phyloP scores from a whole-genome alignment of 768 basidiomycete species.

The Podaxis sp. region DNA sequence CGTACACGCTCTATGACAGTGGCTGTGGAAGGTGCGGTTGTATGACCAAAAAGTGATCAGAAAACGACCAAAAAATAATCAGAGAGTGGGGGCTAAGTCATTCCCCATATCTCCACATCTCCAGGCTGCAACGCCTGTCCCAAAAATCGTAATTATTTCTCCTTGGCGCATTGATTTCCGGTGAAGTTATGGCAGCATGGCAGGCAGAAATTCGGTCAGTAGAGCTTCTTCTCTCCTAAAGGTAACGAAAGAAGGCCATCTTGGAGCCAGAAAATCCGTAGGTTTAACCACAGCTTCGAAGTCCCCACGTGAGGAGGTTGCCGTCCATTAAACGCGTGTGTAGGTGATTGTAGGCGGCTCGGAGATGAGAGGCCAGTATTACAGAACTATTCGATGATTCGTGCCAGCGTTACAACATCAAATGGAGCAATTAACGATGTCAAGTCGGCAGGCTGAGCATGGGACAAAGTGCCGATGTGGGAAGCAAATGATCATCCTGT shows the following conservation, averaged over 20 bases:
- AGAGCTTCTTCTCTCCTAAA: not conserved
- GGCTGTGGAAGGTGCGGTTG: too few species aligned
- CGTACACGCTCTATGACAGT: too few species aligned
- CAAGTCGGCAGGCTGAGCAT: not conserved
- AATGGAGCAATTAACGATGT: not conserved
- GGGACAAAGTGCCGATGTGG: not conserved
- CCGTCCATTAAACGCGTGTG: not conserved
- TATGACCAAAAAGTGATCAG: too few species aligned
- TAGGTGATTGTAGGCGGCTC: not conserved
- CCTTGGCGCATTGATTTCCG: not conserved
- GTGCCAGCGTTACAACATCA: not conserved
- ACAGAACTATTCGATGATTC: not conserved
- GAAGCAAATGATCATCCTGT: not conserved
- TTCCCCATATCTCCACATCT: too few species aligned
- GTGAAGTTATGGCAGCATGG: not conserved
- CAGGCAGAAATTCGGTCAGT: not conserved
- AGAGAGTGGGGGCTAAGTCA: too few species aligned
- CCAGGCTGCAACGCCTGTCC: not conserved
- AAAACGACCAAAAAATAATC: too few species aligned
- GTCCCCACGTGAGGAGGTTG: not conserved
- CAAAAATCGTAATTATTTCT: not conserved
- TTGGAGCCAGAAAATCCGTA: conserved; percentile 6
- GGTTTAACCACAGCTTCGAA: not conserved
- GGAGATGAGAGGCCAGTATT: not conserved
- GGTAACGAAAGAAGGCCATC: not conserved